These are phyloP conservation scores for Xerocomus nothofagi DNA, from an alignment of 1,284 basidiomycete species.

Conservation along the genomic window DNA sequence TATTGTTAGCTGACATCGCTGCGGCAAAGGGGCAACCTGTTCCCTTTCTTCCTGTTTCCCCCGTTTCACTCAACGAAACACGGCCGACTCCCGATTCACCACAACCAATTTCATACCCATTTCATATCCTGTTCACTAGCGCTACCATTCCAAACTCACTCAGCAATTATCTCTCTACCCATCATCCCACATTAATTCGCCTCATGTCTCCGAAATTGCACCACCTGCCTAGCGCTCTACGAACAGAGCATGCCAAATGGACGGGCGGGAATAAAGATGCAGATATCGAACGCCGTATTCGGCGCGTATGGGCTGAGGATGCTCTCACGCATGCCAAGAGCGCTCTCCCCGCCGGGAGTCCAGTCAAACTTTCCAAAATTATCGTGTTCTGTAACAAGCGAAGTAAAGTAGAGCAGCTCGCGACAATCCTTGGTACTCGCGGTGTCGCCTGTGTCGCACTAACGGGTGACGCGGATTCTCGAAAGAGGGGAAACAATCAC, in stretches of 20 bases:
- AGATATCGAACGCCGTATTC: slow-evolving; percentile 74
- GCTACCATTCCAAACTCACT: slow-evolving; percentile 85
- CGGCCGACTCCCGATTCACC: slow-evolving; percentile 21
- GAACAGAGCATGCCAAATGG: slow-evolving; percentile 72
- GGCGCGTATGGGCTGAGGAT: slow-evolving; percentile 75
- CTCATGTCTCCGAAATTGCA: slow-evolving; percentile 81
- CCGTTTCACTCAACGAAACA: slow-evolving; percentile 17
- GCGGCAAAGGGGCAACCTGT: slow-evolving; percentile 57
- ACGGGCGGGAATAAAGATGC: slow-evolving; percentile 76
- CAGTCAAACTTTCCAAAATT: slow-evolving; percentile 51
- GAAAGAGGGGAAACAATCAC: slow-evolving; percentile 67
- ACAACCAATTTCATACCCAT: slow-evolving; percentile 54
- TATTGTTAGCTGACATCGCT: slow-evolving; percentile 67
- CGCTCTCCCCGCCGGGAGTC: slow-evolving; percentile 18
- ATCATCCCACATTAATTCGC: slow-evolving; percentile 62
- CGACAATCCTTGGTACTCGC: slow-evolving; percentile 55
- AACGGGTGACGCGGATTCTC: slow-evolving; percentile 53
- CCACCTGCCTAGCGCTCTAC: slow-evolving; percentile 67
- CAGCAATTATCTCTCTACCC: slow-evolving; percentile 57
- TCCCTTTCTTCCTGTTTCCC: slow-evolving; percentile 28
- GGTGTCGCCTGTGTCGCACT: slow-evolving; percentile 68
- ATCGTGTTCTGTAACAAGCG: slow-evolving; percentile 83
- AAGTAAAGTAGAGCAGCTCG: slow-evolving; percentile 61
- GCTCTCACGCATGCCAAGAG: slow-evolving; percentile 39
- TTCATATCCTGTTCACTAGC: slow-evolving; percentile 79